Percentiles rank a stretch among this genome's conserved stretches.
Evolutionary conservation across 2,329 filamentous ascomycete genomes (phyloP).

Genomic region (Alternaria conjuncta): DNA sequence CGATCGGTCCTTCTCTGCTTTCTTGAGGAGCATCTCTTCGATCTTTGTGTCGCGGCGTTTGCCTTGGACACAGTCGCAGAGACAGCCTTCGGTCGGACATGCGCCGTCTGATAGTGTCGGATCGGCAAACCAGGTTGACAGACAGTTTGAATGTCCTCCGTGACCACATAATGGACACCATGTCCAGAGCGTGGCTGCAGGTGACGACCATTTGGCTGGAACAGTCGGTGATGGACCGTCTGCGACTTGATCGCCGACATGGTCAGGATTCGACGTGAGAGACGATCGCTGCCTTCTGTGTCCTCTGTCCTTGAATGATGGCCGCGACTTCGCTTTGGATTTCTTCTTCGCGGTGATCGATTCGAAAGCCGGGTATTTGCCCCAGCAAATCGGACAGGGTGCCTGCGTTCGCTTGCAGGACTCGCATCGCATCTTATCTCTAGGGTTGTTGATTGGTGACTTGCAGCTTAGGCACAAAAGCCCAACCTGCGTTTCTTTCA

Average conservation of each 20-base stretch:
- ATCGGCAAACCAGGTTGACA: slow-evolving; percentile 62
- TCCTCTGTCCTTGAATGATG: slow-evolving; percentile 26
- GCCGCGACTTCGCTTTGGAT: slow-evolving; percentile 31
- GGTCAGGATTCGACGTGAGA: slow-evolving; percentile 18
- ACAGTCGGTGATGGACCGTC: slow-evolving; percentile 28
- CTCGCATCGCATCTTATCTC: slow-evolving; percentile 59
- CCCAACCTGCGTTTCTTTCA: slow-evolving; percentile 61
- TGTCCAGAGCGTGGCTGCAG: slow-evolving; percentile 55
- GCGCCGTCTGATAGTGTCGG: slow-evolving; percentile 56
- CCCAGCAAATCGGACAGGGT: slow-evolving; percentile 54
- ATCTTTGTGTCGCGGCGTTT: slow-evolving; percentile 46
- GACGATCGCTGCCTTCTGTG: slow-evolving; percentile 38
- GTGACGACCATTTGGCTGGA: slow-evolving; percentile 29
- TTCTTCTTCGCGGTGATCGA: slow-evolving; percentile 39
- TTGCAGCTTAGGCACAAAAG: slow-evolving; percentile 64
- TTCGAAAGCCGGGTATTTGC: slow-evolving; percentile 52
- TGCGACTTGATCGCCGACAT: slow-evolving; percentile 18
- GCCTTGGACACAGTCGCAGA: slow-evolving; percentile 65
- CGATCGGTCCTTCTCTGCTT: slow-evolving; percentile 43
- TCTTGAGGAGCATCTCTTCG: slow-evolving; percentile 33
- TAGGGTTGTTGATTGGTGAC: slow-evolving; percentile 61
- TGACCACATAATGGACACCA: slow-evolving; percentile 68
- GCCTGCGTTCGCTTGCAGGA: slow-evolving; percentile 55
- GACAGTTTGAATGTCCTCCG: slow-evolving; percentile 64
- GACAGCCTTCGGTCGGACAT: slow-evolving; percentile 65